These are phyloP conservation scores for Pseudomonodictys pantanalensis DNA, from an alignment of 495 filamentous ascomycete species.

Conservation along the genomic window DNA sequence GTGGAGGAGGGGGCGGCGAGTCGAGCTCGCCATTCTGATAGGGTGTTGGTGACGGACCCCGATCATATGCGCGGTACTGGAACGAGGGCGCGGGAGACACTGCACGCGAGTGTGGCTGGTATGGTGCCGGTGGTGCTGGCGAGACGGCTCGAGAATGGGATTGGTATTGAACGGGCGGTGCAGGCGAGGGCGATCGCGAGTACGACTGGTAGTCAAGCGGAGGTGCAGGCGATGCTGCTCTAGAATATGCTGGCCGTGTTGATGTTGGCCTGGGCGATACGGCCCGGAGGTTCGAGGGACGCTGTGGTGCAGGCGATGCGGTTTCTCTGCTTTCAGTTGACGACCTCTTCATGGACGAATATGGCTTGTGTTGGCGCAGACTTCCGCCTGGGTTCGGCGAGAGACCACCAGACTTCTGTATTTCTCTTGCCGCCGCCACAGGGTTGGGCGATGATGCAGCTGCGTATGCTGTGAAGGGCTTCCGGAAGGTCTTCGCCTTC, in stretches of 20 bases:
- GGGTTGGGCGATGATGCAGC: slow-evolving; percentile 37
- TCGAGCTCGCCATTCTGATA: slow-evolving; percentile 25
- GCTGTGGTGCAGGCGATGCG: slow-evolving; percentile 19
- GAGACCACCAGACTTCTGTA: slow-evolving; percentile 34
- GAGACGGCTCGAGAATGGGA: slow-evolving; percentile 39
- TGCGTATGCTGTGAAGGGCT: slow-evolving; percentile 67
- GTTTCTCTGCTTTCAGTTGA: slow-evolving; percentile 29
- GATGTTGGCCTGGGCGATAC: slow-evolving; percentile 15
- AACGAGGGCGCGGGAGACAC: slow-evolving; percentile 40
- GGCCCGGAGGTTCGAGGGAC: slow-evolving; percentile 6
- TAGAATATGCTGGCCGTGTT: neutral
- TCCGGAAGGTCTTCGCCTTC: slow-evolving; percentile 65
- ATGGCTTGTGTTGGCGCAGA: slow-evolving; percentile 36
- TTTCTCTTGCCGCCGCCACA: slow-evolving; percentile 38
- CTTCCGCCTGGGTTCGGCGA: slow-evolving; percentile 36
- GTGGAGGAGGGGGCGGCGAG: slow-evolving; percentile 43
- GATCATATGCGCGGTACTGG: slow-evolving; percentile 16
- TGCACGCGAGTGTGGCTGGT: slow-evolving; percentile 29
- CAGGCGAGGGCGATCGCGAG: slow-evolving; percentile 31
- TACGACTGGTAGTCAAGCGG: slow-evolving; percentile 15
- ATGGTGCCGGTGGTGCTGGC: slow-evolving; percentile 28
- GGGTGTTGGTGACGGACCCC: slow-evolving; percentile 39
- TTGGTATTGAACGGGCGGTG: slow-evolving; percentile 40
- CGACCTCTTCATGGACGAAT: slow-evolving; percentile 46
- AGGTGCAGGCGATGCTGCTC: slow-evolving; percentile 12